Conservation (phyloP, 257 asterid species). For the Misopates orontium region DNA sequence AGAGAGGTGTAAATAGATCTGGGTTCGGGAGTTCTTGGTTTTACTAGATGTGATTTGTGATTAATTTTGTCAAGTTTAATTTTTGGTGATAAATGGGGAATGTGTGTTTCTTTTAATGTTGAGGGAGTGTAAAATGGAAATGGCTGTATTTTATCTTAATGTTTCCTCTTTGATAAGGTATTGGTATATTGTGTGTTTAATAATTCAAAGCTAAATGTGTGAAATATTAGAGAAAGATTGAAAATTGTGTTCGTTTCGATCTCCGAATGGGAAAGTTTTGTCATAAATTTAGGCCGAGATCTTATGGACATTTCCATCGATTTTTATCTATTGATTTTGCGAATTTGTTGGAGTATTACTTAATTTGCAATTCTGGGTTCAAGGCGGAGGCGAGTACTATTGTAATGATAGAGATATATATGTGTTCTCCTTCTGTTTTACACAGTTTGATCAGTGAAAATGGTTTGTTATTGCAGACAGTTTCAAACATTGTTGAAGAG, state of each 20-base stretch:
- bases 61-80: neutral
- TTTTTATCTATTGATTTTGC: neutral
- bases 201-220: neutral
- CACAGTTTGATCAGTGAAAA: neutral
- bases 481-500: conserved; percentile 78
- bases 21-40: conserved; percentile 8
- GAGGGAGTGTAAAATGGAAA: neutral
- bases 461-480: conserved; percentile 49
- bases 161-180: neutral
- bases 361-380: conserved; percentile 20
- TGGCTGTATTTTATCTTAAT: neutral
- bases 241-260: neutral
- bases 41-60: conserved; percentile 14
- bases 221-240: neutral
- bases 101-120: conserved; percentile 9
- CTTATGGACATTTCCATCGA: conserved; percentile 7
- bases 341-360: neutral
- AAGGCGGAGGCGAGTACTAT: neutral
- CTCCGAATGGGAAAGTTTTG: neutral
- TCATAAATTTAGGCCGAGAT: neutral
- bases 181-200: neutral
- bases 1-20: neutral
- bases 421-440: neutral
- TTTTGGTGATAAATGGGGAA: neutral
- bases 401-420: neutral